Base-by-base conservation (phyloP, 257 asterid species). In the Scutellaria barbata region DNA sequence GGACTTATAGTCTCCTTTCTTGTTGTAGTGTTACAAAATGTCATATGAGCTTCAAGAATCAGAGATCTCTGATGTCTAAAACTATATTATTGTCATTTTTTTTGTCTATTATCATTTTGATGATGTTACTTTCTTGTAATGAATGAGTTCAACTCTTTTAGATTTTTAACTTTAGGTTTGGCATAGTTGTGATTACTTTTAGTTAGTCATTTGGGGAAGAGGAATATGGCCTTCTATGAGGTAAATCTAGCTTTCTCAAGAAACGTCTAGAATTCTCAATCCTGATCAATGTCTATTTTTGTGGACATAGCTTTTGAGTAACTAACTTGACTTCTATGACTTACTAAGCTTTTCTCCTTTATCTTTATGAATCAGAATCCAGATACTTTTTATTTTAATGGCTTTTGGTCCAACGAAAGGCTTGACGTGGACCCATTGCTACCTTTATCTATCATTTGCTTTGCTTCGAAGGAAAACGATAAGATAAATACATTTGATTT, bases 351-450 rank as follows among this genome's bases (percentile, higher is more conserved):
- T 74, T 57, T 57, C 48, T 58, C 42, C 72, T 66, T 66, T 67
- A 66, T 68, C 64, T 53, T 68, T 13, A 54, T 73, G 37, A 25
- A 57, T 55, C 65, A 9, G 41, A 68, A 63, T 76, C 50, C 43
- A 43, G 59, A 59, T 58, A 57, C 14, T 72, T 22, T 71, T 18
- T 68, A 33, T 68, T 76, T 68, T 59, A 45, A 51, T 54, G 75
- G 54, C 54, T 52, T 61, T 37, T 51, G 71, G 50, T 16, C 66
- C 48, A 72, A 37, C 6, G n/a, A n/a, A 76, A 59, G 68, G 48
- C 57, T 62, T 72, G 70, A 77, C 30, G 54, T 60, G 80, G 73
- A 63, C 79, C 79, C 65, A 39, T 69, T 43, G 59, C 77, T 40
- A 55, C 69, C 68, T 58, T 18, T 30, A n/a, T 41, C n/a, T 46